A percentile compares a stretch with the other conserved stretches of the same genome.
phyloP scores from a whole-genome alignment of 176 grass and related monocot species.

The Luzula sylvatica region DNA sequence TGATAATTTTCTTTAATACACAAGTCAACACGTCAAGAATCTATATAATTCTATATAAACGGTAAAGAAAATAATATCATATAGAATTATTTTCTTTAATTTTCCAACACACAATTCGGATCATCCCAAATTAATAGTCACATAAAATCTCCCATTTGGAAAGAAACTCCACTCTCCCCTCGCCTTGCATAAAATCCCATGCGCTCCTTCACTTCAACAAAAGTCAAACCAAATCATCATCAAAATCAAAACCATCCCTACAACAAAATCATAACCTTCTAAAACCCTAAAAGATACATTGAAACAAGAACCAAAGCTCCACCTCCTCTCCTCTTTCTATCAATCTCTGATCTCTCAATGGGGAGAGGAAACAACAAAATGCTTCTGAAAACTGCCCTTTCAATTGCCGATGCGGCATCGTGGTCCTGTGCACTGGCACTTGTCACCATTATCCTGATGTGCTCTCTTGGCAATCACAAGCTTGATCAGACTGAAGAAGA shows the following conservation, averaged over 20 bases:
- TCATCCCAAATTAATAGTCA: too few species aligned
- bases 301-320: neutral
- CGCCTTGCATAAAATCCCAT: neutral
- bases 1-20: too few species aligned
- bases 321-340: neutral
- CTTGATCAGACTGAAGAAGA: neutral
- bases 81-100: too few species aligned
- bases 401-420: constrained; percentile 37
- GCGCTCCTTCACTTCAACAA: constrained; percentile 2
- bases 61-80: too few species aligned
- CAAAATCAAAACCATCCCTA: neutral
- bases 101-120: too few species aligned
- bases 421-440: constrained; percentile 46
- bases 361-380: neutral
- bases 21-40: too few species aligned
- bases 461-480: constrained; percentile 23
- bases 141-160: too few species aligned
- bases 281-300: neutral
- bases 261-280: neutral
- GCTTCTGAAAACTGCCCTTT: constrained; percentile 3
- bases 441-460: constrained; percentile 38
- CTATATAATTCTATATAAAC: too few species aligned
- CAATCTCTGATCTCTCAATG: neutral
- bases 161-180: neutral
- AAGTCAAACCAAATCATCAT: constrained; percentile 16